Evolutionary conservation across 495 filamentous ascomycete species (phyloP).

Genomic region (Bacidia rubella): DNA sequence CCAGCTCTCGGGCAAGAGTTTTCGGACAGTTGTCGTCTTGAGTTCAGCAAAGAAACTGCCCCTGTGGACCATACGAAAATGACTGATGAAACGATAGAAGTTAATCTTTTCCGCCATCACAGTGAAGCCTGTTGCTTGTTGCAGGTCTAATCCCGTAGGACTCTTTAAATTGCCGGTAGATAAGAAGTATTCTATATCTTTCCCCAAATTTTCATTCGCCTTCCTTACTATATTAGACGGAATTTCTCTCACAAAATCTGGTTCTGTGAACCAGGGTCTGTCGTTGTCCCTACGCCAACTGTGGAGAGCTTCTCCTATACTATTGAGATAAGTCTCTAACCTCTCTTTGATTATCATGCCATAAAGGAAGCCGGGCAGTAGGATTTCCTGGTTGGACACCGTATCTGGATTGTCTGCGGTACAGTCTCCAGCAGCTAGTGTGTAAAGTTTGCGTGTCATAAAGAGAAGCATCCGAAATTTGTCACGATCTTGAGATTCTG

Average conservation of each 20-base stretch:
- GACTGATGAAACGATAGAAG: slow-evolving; percentile 96
- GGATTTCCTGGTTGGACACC: slow-evolving; percentile 83
- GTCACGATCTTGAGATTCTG: slow-evolving; percentile 66
- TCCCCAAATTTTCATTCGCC: slow-evolving; percentile 78
- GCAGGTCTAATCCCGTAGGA: slow-evolving; percentile 81
- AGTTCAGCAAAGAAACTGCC: slow-evolving; percentile 96
- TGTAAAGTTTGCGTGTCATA: slow-evolving; percentile 92
- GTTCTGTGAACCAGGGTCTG: slow-evolving; percentile 50
- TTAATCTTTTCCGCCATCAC: slow-evolving; percentile 98
- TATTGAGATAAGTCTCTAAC: slow-evolving; percentile 72
- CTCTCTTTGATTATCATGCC: slow-evolving; percentile 91
- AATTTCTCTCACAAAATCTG: slow-evolving; percentile 66
- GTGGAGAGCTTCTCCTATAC: slow-evolving; percentile 42
- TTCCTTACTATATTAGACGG: slow-evolving; percentile 57
- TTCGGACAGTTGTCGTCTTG: slow-evolving; percentile 94
- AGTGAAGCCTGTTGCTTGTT: slow-evolving; percentile 87
- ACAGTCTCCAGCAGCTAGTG: slow-evolving; percentile 83
- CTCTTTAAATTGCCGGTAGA: slow-evolving; percentile 90
- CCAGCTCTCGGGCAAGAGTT: slow-evolving; percentile 93
- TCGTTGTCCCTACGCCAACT: slow-evolving; percentile 60
- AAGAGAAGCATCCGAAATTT: slow-evolving; percentile 92
- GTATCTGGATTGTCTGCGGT: slow-evolving; percentile 90
- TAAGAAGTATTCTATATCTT: slow-evolving; percentile 81
- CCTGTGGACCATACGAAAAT: slow-evolving; percentile 98
- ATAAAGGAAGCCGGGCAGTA: slow-evolving; percentile 86